phyloP scores from a whole-genome alignment of 768 basidiomycete genomes.

The Solioccasus polychromus region DNA sequence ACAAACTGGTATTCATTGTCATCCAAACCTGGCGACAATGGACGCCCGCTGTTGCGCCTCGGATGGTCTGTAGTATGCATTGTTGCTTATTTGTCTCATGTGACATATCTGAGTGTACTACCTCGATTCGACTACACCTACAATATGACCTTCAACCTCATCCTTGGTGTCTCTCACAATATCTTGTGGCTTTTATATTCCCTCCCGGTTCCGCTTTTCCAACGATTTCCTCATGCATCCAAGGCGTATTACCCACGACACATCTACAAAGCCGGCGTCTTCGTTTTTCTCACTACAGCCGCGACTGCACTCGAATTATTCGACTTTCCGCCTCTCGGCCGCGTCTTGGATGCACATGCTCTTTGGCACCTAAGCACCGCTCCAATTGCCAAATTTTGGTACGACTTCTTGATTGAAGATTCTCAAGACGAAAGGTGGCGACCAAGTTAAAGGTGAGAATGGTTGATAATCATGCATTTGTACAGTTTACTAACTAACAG shows the following conservation, averaged over 20 bases:
- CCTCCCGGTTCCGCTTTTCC: conserved; percentile 45
- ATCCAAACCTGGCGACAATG: conserved; percentile 26
- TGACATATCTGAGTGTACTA: conserved; percentile 72
- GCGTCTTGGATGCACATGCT: conserved; percentile 85
- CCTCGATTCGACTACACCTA: conserved; percentile 91
- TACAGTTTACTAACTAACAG: conserved; percentile 6
- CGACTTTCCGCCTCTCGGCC: conserved; percentile 81
- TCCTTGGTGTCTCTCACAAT: conserved; percentile 77
- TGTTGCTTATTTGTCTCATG: conserved; percentile 61
- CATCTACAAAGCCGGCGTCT: conserved; percentile 50
- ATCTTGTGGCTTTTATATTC: conserved; percentile 77
- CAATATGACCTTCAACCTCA: conserved; percentile 84
- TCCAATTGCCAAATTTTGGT: conserved; percentile 78
- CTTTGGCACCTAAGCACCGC: conserved; percentile 90
- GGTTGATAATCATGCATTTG: background rate
- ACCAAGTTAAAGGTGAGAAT: conserved; percentile 33
- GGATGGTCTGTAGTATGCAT: conserved; percentile 53
- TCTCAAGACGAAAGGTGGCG: conserved; percentile 69
- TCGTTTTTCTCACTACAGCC: conserved; percentile 67
- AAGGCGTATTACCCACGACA: conserved; percentile 58
- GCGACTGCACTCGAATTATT: conserved; percentile 83
- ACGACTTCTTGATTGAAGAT: conserved; percentile 77
- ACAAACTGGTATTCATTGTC: conserved; percentile 63
- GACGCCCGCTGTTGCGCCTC: conserved; percentile 15
- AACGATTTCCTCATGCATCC: conserved; percentile 52